Evolutionary conservation across 108 stramenopile genomes (phyloP), one percentile per base, ranked within the genome.

Genomic region (Cyclotella sp.): DNA sequence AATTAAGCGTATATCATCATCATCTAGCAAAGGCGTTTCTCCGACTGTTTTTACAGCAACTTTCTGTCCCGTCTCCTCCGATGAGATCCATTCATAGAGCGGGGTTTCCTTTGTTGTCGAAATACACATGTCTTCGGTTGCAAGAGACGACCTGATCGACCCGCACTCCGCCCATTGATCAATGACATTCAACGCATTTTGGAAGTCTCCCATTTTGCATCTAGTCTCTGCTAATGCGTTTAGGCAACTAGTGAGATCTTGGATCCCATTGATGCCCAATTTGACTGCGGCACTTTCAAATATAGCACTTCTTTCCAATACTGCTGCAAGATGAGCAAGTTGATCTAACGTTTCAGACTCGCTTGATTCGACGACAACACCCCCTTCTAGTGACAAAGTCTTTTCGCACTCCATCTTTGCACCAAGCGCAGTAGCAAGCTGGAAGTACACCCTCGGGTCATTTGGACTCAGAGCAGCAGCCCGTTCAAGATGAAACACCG

Each of bases 81-180:
- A 45, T 43, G 66, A 24, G 12, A 81, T 64, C 80, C 80, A 81
- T 55, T 81, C 80, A n/a, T 64, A 70, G 7, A 18, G 14, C 40
- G 80, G 80, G 44, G 62, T 63, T 26, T 72, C 72, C 40, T 75
- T 18, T 3, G 14, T 64, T 40, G 62, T 21, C 1, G 51, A 27
- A 40, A 29, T 54, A 39, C 28, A 49, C 30, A 27, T 70, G 63
- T 75, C 69, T 58, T 81, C 80, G 2, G 64, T 34, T 43, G 72
- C 68, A 46, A 81, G 69, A 24, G 53, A 13, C 0, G 80, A 81
- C 28, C 73, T 66, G 34, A 81, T 70, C 10, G 73, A 74, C 1
- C 80, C 80, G 47, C 73, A 74, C 45, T 81, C 80, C 43, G 72
- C 80, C 80, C 80, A 81, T 45, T 60, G 69, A 63, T 74, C 73